Base-by-base conservation (phyloP, 768 basidiomycete genomes). In the Coprinopsis strossmayeri region DNA sequence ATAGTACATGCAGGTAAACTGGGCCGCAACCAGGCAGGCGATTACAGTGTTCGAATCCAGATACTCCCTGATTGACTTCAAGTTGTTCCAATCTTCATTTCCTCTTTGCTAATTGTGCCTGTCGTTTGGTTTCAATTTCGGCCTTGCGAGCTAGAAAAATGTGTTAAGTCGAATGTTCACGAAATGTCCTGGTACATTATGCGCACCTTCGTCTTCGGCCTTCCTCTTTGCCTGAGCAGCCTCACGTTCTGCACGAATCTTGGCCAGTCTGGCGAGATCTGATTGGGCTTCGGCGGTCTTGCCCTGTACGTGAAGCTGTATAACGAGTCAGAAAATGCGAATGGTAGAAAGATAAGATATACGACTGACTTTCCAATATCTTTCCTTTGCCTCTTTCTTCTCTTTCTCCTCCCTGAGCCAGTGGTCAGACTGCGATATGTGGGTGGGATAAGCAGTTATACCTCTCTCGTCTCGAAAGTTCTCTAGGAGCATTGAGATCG, bases 261-360 rank as follows among this genome's bases (percentile, higher is more conserved):
- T 87, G 39, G 80, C 79, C 13, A 98, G 78, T 28, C 94, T 79
- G 17, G 85, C 79, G 43, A 98, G 80, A 65, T 98, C 94, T 2
- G 83, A 65, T 69, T 92, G 88, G 17, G 94, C 93, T 63, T 96
- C 76, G 28, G 86, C 82, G 0, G 94, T 97, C 81, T 96, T 88
- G 52, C 94, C 94, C 64, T 78, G 71, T 13, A 70, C 45, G 58
- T 91, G 87, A 26, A 87, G 71, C 87, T 87, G 55, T 11, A 43
- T 24, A n/a, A n/a, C n/a, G 37, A 48, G 42, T 53, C 21, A 48
- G 34, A 17, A 30, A 17, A 35, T 42, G 50, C 1, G 25, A 48
- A 25, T 28, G 4, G 45, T 39, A 15, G 46, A 34, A 26, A 45
- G 49, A 45, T 18, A 18, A 59, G 30, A 21, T 13, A 30, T 11